Evolutionary conservation across 805 yeast species (phyloP).

Genomic region (Hagleromyces aurorensis): DNA sequence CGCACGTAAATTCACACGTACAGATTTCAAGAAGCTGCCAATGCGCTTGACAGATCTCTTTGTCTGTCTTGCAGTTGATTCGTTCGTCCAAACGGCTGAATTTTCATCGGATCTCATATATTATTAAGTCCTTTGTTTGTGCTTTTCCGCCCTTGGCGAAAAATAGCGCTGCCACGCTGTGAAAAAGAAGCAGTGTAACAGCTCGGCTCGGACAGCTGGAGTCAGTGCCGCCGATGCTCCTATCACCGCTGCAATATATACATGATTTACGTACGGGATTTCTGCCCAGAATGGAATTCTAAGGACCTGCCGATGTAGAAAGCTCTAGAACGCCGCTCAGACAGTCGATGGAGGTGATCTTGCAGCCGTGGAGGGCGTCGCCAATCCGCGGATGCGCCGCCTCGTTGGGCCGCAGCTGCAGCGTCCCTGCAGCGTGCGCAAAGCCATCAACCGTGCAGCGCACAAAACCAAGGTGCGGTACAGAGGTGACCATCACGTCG

Average conservation of each 20-base stretch:
- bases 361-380: constrained; percentile 34
- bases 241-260: neutral
- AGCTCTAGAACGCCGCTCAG: constrained; percentile 36
- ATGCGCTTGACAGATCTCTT: too few species aligned
- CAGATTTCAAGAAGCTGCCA: too few species aligned
- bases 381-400: constrained; percentile 36
- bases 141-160: constrained; percentile 2
- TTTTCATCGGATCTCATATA: too few species aligned
- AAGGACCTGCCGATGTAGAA: constrained; percentile 3
- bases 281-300: constrained; percentile 1
- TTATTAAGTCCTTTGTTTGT: too few species aligned
- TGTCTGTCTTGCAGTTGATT: too few species aligned
- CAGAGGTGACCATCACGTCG: constrained; percentile 36
- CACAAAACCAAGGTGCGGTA: constrained; percentile 33
- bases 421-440: constrained; percentile 26
- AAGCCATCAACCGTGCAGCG: constrained; percentile 26
- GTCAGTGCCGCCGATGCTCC: neutral
- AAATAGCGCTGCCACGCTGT: too few species aligned
- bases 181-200: constrained; percentile 3
- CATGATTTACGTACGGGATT: neutral
- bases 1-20: too few species aligned
- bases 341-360: constrained; percentile 36
- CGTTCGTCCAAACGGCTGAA: too few species aligned
- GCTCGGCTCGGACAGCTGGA: neutral
- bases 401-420: constrained; percentile 23